Conservation (phyloP, 108 stramenopile genomes). For the Skeletonema tropicum region DNA sequence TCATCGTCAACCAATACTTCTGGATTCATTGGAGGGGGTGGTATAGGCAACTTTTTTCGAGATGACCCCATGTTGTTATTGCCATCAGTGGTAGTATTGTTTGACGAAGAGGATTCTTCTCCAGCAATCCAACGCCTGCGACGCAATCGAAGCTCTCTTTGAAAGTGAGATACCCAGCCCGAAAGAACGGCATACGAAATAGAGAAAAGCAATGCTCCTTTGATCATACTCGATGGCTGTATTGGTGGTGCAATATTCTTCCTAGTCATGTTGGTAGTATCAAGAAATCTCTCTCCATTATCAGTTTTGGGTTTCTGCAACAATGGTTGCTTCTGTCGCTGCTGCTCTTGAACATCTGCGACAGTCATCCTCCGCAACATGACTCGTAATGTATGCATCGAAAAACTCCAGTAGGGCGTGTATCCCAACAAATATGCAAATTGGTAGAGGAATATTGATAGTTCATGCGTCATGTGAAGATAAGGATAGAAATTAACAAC, state of each 20-base stretch:
- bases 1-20: slow-evolving; percentile 11
- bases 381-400: slow-evolving; percentile 54
- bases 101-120: slow-evolving; percentile 10
- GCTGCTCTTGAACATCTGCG: slow-evolving; percentile 55
- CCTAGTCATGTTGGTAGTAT: background rate
- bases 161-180: slow-evolving; percentile 44
- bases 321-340: slow-evolving; percentile 20
- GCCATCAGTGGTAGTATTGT: slow-evolving; percentile 5
- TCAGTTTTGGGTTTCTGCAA: slow-evolving; percentile 3
- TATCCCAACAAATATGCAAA: slow-evolving; percentile 74
- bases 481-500: slow-evolving; percentile 63
- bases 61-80: background rate
- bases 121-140: slow-evolving; percentile 55
- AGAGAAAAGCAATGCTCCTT: slow-evolving; percentile 41
- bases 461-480: slow-evolving; percentile 58
- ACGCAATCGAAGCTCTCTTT: slow-evolving; percentile 35
- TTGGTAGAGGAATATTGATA: slow-evolving; percentile 58
- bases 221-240: slow-evolving; percentile 23
- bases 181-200: slow-evolving; percentile 39
- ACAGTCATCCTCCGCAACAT: slow-evolving; percentile 72
- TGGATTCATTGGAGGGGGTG: slow-evolving; percentile 54
- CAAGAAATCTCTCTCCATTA: background rate
- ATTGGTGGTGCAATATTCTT: slow-evolving; percentile 1
- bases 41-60: slow-evolving; percentile 42
- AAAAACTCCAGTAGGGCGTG: slow-evolving; percentile 68